Conservation (phyloP, 139 green algal genomes). For the Penium margaritaceum region DNA sequence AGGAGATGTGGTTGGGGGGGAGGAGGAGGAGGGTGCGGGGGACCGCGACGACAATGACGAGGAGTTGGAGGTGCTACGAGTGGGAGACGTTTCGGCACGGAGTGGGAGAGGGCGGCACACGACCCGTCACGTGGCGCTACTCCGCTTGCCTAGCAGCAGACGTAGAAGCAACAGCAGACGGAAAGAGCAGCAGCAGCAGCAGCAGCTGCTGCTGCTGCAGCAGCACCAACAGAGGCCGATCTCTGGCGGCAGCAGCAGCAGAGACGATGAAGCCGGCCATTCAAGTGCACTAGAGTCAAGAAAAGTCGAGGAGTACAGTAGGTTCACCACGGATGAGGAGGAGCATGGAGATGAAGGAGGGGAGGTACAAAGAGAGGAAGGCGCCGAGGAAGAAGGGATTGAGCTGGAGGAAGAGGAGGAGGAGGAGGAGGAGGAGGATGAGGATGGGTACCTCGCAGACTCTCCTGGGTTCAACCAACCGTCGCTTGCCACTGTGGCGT, state of each 20-base stretch:
- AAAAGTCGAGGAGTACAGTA: too few species aligned
- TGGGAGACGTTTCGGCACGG: constrained; percentile 60
- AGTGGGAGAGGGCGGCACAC: constrained; percentile 83
- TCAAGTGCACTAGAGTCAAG: too few species aligned
- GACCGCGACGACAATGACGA: not conserved
- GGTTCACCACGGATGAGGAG: too few species aligned
- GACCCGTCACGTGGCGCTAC: constrained; percentile 55
- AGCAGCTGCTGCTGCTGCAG: too few species aligned
- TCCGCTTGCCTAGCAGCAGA: constrained; percentile 6
- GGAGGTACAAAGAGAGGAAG: too few species aligned
- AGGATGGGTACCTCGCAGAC: constrained; percentile 77
- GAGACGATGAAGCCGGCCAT: not conserved
- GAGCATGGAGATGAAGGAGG: too few species aligned
- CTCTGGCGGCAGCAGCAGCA: too few species aligned
- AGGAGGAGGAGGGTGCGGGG: too few species aligned
- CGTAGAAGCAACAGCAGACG: not conserved
- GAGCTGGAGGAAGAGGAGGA: not conserved
- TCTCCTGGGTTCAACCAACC: constrained; percentile 86
- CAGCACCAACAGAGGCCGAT: too few species aligned
- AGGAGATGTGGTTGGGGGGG: too few species aligned
- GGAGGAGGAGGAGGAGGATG: constrained; percentile 47
- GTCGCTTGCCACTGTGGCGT: constrained; percentile 13
- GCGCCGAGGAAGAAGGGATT: too few species aligned
- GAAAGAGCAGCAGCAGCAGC: not conserved
- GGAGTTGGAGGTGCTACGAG: constrained; percentile 14